phyloP scores from a whole-genome alignment of 495 filamentous ascomycete genomes.

The Pyrenula massariospora region DNA sequence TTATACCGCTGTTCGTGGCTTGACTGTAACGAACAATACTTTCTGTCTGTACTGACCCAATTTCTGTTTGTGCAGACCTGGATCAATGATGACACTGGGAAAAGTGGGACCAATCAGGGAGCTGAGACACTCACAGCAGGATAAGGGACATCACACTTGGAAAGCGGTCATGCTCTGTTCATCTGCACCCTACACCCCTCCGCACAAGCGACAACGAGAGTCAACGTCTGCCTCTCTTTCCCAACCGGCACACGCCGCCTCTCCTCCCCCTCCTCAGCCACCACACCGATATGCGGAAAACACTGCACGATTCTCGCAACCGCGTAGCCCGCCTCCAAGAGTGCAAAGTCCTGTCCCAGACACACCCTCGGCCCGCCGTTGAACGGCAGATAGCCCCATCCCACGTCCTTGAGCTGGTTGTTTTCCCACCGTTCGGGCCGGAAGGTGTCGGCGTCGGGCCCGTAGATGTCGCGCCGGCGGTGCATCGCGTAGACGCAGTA shows the following conservation, averaged over 20 bases:
- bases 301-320: slow-evolving; percentile 12
- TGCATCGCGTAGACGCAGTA: slow-evolving; percentile 34
- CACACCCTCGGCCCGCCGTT: slow-evolving; percentile 62
- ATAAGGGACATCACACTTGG: not conserved
- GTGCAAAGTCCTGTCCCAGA: slow-evolving; percentile 48
- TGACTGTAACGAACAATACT: no score
- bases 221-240: slow-evolving; percentile 7
- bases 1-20: no score
- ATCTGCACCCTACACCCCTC: slow-evolving; percentile 2
- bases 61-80: no score
- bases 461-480: slow-evolving; percentile 32
- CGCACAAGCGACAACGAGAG: slow-evolving; percentile 6
- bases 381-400: slow-evolving; percentile 53
- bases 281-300: not conserved
- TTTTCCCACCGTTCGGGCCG: slow-evolving; percentile 38
- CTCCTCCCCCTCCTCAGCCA: not conserved
- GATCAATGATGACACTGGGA: no score
- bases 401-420: slow-evolving; percentile 5
- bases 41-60: no score
- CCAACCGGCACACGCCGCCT: slow-evolving; percentile 2
- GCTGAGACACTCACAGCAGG: not conserved
- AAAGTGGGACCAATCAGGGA: no score
- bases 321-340: slow-evolving; percentile 35
- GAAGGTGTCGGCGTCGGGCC: slow-evolving; percentile 35
- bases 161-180: slow-evolving; percentile 3